These are phyloP conservation scores for Crithidia thermophila DNA, from an alignment of 208 protist genomes.

Conservation along the genomic window DNA sequence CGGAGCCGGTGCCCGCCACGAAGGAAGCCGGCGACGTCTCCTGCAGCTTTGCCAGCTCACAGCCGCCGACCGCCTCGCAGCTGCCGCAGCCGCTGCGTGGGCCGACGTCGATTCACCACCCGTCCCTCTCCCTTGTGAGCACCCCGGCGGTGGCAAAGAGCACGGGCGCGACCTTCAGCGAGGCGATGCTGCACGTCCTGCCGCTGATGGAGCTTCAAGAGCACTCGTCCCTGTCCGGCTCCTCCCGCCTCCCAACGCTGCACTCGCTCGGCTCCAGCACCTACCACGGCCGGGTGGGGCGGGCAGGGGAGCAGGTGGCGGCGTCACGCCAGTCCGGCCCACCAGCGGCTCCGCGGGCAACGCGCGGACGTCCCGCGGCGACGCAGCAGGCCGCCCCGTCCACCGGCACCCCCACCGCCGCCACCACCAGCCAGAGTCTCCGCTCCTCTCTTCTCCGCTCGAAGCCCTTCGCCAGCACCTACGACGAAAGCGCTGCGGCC, in stretches of 20 bases:
- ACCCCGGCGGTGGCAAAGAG: no score
- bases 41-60: neutral
- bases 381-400: neutral
- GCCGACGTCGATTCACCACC: neutral
- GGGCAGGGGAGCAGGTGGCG: conserved; percentile 6
- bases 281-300: neutral
- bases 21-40: no score
- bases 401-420: neutral
- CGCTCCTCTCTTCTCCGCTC: neutral
- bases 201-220: conserved; percentile 13
- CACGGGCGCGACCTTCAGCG: neutral
- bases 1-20: no score
- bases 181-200: neutral
- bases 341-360: no score
- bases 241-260: conserved; percentile 7
- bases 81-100: neutral
- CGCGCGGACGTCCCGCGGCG: neutral
- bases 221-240: conserved; percentile 5
- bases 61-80: neutral
- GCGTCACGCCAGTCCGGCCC: neutral
- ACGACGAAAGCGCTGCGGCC: neutral
- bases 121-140: neutral
- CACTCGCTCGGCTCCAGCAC: neutral
- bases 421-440: neutral
- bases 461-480: conserved; percentile 2